phyloP scores from a whole-genome alignment of 148 eudicot species.

The Fagopyrum tataricum region DNA sequence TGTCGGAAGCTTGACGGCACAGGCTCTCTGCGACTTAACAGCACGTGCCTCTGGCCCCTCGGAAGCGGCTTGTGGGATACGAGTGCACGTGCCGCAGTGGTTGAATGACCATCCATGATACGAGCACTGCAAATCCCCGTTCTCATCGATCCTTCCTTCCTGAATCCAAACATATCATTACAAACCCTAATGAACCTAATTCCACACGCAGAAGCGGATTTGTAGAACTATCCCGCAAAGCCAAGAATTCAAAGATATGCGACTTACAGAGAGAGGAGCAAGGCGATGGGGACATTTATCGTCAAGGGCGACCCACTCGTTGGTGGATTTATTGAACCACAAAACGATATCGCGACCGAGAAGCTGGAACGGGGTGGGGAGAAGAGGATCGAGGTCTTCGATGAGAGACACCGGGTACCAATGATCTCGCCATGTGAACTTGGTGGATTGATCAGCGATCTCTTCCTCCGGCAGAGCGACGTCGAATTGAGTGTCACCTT shows the following conservation, averaged over 20 bases:
- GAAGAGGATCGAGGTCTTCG: constrained; percentile 59
- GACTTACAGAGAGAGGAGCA: constrained; percentile 80
- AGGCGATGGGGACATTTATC: constrained; percentile 95
- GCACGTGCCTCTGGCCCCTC: constrained; percentile 92
- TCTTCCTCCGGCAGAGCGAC: constrained; percentile 12
- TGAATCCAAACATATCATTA: constrained; percentile 15
- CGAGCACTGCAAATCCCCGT: constrained; percentile 93
- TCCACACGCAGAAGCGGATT: background rate
- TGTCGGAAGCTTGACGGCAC: constrained; percentile 79
- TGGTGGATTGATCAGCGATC: constrained; percentile 28
- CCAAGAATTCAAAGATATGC: background rate
- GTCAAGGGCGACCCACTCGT: constrained; percentile 79
- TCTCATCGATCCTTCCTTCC: constrained; percentile 98
- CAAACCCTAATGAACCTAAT: background rate
- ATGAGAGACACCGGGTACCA: constrained; percentile 93
- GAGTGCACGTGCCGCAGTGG: constrained; percentile 71
- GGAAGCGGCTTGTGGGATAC: constrained; percentile 77
- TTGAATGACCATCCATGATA: constrained; percentile 98
- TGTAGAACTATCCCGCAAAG: no score
- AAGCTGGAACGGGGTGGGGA: constrained; percentile 81
- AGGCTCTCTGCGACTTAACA: constrained; percentile 66
- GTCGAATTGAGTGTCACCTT: constrained; percentile 14
- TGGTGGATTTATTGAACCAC: constrained; percentile 53
- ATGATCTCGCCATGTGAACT: constrained; percentile 86
- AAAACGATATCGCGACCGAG: constrained; percentile 78